Evolutionary conservation across 2,329 filamentous ascomycete species (phyloP), one percentile per base, ranked within the genome.

Genomic region (Aureobasidium lini): DNA sequence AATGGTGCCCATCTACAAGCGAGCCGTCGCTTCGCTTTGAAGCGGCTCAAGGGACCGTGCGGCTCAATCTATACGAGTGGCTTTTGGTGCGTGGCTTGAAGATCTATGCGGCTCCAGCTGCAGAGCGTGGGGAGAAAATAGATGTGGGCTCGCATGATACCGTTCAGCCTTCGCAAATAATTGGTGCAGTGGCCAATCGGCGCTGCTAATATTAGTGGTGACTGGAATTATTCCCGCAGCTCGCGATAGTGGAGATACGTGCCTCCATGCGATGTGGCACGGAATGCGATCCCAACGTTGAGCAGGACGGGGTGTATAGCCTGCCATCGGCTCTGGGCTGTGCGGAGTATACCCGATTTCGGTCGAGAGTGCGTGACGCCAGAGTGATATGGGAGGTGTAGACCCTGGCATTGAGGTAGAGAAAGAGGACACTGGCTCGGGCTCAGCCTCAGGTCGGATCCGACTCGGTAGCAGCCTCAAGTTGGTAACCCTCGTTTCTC

Each of bases 401-500:
- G 15, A 34, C 37, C 43, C 39, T 54, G 37, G 34, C 39, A 32
- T 42, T 34, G 15, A 23, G 23, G 23, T 23, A 23, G 23, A 23
- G 9, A 16, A 16, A 37, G 31, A 2, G 10, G 28, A 10, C 16
- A 46, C 8, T 6, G 23, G 44, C 28, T n/a, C 32, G 8, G 7
- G 18, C 23, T n/a, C 6, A 39, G 40, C 40, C 23, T 56, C 52
- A 56, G 13, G 52, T 56, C 3, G 54, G 43, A 3, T 57, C 54
- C 4, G 54, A 10, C 23, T 57, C 42, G 18, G 43, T 7, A 10
- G 43, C 57, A 15, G 62, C 43, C 34, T 81, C 77, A 39, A 87
- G 76, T 57, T 76, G 75, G 67, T 83, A 87, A 40, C 82, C 82
- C 23, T 81, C 78, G 58, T 79, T 83, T 64, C 84, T 75, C 60